A percentile compares a stretch with the other conserved stretches of the same genome.
These are phyloP conservation scores for Coemansia sp. DNA, from an alignment of 192 early-diverging fungal genomes.

Conservation along the genomic window DNA sequence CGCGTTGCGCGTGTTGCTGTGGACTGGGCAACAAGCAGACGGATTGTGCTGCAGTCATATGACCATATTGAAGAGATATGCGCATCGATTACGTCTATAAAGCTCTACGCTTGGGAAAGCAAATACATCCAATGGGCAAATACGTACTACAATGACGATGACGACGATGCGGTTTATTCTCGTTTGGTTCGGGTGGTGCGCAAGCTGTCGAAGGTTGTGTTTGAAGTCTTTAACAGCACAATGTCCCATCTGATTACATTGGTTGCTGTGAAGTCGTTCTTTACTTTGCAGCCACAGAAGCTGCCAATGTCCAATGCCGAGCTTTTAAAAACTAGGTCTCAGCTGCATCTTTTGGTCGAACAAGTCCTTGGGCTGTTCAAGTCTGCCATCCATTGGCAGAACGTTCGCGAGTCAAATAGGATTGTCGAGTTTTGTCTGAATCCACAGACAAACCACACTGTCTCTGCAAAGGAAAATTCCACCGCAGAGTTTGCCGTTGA, in stretches of 20 bases:
- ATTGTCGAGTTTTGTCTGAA: constrained; percentile 17
- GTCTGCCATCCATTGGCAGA: constrained; percentile 12
- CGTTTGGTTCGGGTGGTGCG: constrained; percentile 12
- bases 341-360: constrained; percentile 3
- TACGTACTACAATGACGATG: constrained; percentile 63
- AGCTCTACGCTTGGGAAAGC: constrained; percentile 89
- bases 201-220: background rate
- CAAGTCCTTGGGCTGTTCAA: constrained; percentile 8
- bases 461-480: background rate
- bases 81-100: constrained; percentile 90
- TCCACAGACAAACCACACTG: constrained; percentile 4
- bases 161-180: constrained; percentile 9
- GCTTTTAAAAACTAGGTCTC: background rate
- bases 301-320: background rate
- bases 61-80: constrained; percentile 82
- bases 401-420: constrained; percentile 17
- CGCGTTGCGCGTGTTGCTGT: background rate
- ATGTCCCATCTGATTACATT: background rate
- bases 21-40: constrained; percentile 17
- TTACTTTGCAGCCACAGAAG: background rate
- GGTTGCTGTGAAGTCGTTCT: constrained; percentile 2
- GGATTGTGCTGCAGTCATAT: constrained; percentile 21
- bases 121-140: constrained; percentile 67
- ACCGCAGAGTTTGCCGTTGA: background rate
- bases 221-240: background rate